Conservation (phyloP, 2,329 filamentous ascomycete genomes). For the Fusarium avenaceum region DNA sequence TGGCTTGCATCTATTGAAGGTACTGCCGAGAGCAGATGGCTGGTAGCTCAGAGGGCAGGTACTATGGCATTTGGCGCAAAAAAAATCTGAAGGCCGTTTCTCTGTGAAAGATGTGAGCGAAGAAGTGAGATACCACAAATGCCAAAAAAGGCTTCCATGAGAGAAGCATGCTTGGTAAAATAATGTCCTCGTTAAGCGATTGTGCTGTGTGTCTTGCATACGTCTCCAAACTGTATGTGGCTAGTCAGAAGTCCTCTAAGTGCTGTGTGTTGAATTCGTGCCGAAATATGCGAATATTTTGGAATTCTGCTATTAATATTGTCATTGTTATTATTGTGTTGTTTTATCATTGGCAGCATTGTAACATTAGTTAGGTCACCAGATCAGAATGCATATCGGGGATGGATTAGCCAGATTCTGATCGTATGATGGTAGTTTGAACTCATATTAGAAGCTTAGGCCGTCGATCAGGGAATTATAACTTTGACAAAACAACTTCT, state of each 20-base stretch:
- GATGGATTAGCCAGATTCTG: constrained; percentile 11
- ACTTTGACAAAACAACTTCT: constrained; percentile 11
- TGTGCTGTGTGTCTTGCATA: constrained; percentile 1
- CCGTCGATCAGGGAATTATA: constrained; percentile 1
- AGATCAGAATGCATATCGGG: constrained; percentile 3
- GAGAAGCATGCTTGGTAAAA: constrained; percentile 44
- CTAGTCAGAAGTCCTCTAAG: background rate
- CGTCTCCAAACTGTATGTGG: background rate
- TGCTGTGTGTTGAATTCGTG: background rate
- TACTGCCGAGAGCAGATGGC: constrained; percentile 63
- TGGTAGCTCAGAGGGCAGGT: constrained; percentile 64
- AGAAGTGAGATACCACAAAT: constrained; percentile 49
- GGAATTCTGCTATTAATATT: background rate
- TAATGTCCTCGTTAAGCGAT: constrained; percentile 36
- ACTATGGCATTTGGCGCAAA: constrained; percentile 65
- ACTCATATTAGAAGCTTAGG: constrained; percentile 4
- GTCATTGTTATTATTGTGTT: background rate
- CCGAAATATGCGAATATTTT: background rate
- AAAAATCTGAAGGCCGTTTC: constrained; percentile 53
- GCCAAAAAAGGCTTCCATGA: constrained; percentile 40
- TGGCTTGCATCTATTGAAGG: constrained; percentile 70
- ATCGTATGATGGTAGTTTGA: constrained; percentile 31
- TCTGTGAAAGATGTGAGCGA: constrained; percentile 48
- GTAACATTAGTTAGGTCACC: constrained; percentile 11
- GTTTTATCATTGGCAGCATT: background rate